A percentile compares a stretch with the other conserved stretches of the same genome.
phyloP scores from a whole-genome alignment of 306 rosid genomes.

The Boehmeria nivea region DNA sequence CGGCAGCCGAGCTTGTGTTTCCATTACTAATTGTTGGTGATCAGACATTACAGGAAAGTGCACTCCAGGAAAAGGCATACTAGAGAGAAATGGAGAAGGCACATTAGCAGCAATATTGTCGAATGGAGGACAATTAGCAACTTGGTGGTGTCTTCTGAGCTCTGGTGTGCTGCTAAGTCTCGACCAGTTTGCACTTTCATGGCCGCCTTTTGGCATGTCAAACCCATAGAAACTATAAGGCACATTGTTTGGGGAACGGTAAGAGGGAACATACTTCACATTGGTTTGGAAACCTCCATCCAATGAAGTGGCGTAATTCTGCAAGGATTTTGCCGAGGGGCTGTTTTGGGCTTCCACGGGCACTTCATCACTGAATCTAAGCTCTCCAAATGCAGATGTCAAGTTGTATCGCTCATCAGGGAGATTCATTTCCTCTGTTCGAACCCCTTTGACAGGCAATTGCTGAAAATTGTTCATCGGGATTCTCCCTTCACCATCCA shows the following conservation, averaged over 20 bases:
- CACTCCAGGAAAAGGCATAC: constrained; percentile 29
- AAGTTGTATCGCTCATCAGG: constrained; percentile 30
- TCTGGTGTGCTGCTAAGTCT: constrained; percentile 19
- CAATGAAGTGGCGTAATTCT: constrained; percentile 17
- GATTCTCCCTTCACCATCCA: constrained; percentile 29
- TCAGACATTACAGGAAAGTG: constrained; percentile 39
- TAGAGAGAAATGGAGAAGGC: constrained; percentile 28
- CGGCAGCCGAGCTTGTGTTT: constrained; percentile 21
- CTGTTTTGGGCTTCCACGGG: constrained; percentile 1
- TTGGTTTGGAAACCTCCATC: too few relatives aligned
- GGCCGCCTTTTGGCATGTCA: constrained; percentile 22
- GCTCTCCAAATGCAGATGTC: constrained; percentile 35
- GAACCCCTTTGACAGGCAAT: constrained; percentile 22
- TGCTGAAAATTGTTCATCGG: constrained; percentile 21
- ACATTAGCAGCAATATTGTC: constrained; percentile 22
- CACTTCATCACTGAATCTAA: constrained; percentile 22
- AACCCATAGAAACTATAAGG: constrained; percentile 22
- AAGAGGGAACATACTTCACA: constrained; percentile 22
- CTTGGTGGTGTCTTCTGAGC: constrained; percentile 20
- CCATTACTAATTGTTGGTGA: constrained; percentile 29
- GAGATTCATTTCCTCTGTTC: constrained; percentile 18
- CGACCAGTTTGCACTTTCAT: constrained; percentile 27
- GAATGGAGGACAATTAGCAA: constrained; percentile 9
- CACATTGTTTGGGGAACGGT: constrained; percentile 21
- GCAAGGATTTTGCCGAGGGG: constrained; percentile 10